phyloP scores from a whole-genome alignment of 192 early-diverging fungal species.

The Coemansia asiatica region DNA sequence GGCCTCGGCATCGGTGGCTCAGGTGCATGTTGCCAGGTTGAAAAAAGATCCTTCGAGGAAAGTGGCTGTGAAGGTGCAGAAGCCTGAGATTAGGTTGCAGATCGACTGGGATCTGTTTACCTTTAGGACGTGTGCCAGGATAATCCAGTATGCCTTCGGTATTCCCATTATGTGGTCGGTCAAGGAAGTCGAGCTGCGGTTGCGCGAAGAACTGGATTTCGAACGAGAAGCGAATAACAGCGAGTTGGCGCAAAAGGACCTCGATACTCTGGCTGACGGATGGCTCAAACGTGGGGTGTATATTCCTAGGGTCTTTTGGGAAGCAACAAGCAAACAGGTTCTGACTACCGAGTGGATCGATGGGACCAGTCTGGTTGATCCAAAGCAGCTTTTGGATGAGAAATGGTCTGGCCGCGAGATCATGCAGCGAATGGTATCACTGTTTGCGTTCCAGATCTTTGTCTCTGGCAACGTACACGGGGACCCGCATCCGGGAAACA shows the following conservation, averaged over 20 bases:
- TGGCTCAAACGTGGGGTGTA: constrained; percentile 59
- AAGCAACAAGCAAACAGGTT: constrained; percentile 66
- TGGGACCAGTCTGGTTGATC: constrained; percentile 70
- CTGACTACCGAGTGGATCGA: constrained; percentile 91
- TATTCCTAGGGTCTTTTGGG: constrained; percentile 77
- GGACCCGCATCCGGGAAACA: constrained; percentile 84
- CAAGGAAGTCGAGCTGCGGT: constrained; percentile 68
- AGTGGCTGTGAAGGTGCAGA: constrained; percentile 94
- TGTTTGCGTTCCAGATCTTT: constrained; percentile 88
- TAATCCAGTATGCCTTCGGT: constrained; percentile 78
- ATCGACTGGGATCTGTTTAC: constrained; percentile 82
- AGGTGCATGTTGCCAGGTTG: constrained; percentile 73
- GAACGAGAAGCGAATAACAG: constrained; percentile 81
- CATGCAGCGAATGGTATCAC: constrained; percentile 72
- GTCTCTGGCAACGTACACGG: constrained; percentile 84
- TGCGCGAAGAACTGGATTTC: constrained; percentile 87
- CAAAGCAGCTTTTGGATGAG: constrained; percentile 25
- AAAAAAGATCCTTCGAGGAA: constrained; percentile 55
- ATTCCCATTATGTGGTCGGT: constrained; percentile 79
- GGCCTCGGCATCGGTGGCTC: constrained; percentile 91
- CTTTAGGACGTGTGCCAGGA: constrained; percentile 59
- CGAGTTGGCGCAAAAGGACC: constrained; percentile 58
- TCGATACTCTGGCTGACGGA: constrained; percentile 54
- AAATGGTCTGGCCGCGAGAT: constrained; percentile 50
- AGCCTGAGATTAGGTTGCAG: constrained; percentile 82